Percentiles rank a stretch among this genome's conserved stretches.
Conservation (phyloP, 495 filamentous ascomycete genomes). For the Podospora anserina region DNA sequence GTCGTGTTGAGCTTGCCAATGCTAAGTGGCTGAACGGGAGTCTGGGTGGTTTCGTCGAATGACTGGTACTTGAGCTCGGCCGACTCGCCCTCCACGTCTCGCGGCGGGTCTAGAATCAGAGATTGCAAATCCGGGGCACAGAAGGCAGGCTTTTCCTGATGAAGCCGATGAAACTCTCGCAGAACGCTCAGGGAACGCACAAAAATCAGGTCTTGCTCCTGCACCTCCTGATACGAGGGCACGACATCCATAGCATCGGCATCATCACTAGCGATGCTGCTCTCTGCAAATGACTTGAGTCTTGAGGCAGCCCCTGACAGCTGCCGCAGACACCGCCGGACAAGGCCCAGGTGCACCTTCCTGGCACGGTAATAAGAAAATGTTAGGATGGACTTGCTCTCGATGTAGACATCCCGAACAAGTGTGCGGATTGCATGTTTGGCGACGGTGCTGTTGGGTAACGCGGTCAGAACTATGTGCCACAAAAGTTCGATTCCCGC, state of each 20-base stretch:
- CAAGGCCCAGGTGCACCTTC: constrained; percentile 71
- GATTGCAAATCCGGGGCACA: constrained; percentile 47
- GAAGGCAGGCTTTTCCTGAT: constrained; percentile 49
- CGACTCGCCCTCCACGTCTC: constrained; percentile 52
- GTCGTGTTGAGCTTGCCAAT: constrained; percentile 71
- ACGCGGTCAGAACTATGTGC: constrained; percentile 70
- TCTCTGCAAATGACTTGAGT: constrained; percentile 50
- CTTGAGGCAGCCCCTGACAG: constrained; percentile 64
- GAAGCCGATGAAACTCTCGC: constrained; percentile 44
- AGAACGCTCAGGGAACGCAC: constrained; percentile 59
- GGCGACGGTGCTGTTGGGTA: constrained; percentile 64
- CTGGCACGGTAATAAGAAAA: constrained; percentile 45
- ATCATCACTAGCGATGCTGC: constrained; percentile 37
- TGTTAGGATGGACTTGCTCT: constrained; percentile 42
- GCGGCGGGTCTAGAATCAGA: constrained; percentile 39
- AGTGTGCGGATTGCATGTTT: constrained; percentile 63
- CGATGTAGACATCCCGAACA: constrained; percentile 68
- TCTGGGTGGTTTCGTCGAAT: constrained; percentile 58
- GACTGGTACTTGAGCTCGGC: constrained; percentile 70
- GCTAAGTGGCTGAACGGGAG: constrained; percentile 54
- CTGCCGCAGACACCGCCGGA: constrained; percentile 72
- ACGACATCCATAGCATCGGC: constrained; percentile 52
- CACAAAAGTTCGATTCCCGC: constrained; percentile 75
- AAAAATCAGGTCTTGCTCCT: constrained; percentile 58
- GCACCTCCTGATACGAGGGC: constrained; percentile 40